These are phyloP conservation scores for Chalciporus chontae DNA, from an alignment of 768 basidiomycete species.

Conservation along the genomic window DNA sequence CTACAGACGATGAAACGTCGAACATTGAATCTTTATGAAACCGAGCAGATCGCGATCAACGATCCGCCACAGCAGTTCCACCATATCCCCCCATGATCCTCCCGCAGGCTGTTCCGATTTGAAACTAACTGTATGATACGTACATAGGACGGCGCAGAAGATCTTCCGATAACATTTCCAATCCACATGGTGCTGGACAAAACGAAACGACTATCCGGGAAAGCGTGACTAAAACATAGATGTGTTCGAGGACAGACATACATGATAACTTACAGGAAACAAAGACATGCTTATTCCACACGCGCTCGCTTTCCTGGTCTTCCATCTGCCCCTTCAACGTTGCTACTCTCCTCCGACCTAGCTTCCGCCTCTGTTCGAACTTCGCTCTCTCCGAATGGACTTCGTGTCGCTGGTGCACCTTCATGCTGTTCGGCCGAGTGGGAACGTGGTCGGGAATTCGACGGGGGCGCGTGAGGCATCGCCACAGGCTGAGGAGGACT, in stretches of 20 bases:
- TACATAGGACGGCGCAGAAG: neutral
- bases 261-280: conserved; percentile 21
- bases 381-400: conserved; percentile 14
- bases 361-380: conserved; percentile 20
- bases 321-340: conserved; percentile 18
- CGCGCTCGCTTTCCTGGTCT: conserved; percentile 31
- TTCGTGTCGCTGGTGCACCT: conserved; percentile 8
- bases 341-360: conserved; percentile 16
- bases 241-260: neutral
- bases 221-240: neutral
- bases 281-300: conserved; percentile 22
- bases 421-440: conserved; percentile 29
- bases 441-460: conserved; percentile 21
- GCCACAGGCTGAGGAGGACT: conserved; percentile 13
- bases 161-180: neutral
- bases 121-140: too few relatives aligned
- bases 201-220: conserved; percentile 12
- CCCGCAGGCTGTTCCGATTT: too few relatives aligned
- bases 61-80: too few relatives aligned
- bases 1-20: too few relatives aligned
- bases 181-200: conserved; percentile 8
- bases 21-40: too few relatives aligned
- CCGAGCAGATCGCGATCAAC: too few relatives aligned
- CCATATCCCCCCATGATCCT: too few relatives aligned
- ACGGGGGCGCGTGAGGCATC: neutral